Evolutionary conservation across 1,284 basidiomycete genomes (phyloP), one percentile per base, ranked within the genome.

Genomic region (Ustilago lituana): DNA sequence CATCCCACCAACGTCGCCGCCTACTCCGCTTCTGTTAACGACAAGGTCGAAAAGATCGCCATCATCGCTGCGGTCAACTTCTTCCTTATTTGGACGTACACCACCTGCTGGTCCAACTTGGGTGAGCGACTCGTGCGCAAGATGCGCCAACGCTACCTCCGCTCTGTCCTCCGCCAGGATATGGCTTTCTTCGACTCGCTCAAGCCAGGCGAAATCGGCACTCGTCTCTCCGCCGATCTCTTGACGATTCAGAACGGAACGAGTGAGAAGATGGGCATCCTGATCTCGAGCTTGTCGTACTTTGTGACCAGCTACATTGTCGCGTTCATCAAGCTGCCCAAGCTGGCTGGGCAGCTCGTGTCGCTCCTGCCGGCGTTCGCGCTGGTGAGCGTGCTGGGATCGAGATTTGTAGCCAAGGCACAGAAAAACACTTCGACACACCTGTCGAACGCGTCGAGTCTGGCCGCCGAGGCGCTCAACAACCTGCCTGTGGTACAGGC

Each of bases 121-220:
- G 76, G 76, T 27, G 74, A 78, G 49, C 66, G 76, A 9, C 45
- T 76, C 23, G 74, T 73, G 8, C 72, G 74, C 38, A 71, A 73
- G 37, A 48, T 78, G 64, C 72, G 85, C 39, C 82, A 84, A 61
- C 71, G 76, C 31, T 85, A 85, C 47, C 81, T 85, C 8, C 75
- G 77, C 29, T 77, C 84, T 4, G 81, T 85, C 9, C 75, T 85
- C 2, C 78, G 83, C 7, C 84, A 85, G 53, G 84, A 85, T 59
- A 76, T 78, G 70, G 50, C 74, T 17, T 80, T 72, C 48, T 79
- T 77, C 46, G 76, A 81, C 56, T 60, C 37, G 22, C 64, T 75
- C 31, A 44, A 69, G 33, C 70, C 76, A 4, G 76, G 74, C 15
- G 72, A 72, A 31, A 67, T 76, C 20, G 73, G 63, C 11, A 74